phyloP scores from a whole-genome alignment of 1,284 basidiomycete species.

The Phylloboletellus chloephorus region DNA sequence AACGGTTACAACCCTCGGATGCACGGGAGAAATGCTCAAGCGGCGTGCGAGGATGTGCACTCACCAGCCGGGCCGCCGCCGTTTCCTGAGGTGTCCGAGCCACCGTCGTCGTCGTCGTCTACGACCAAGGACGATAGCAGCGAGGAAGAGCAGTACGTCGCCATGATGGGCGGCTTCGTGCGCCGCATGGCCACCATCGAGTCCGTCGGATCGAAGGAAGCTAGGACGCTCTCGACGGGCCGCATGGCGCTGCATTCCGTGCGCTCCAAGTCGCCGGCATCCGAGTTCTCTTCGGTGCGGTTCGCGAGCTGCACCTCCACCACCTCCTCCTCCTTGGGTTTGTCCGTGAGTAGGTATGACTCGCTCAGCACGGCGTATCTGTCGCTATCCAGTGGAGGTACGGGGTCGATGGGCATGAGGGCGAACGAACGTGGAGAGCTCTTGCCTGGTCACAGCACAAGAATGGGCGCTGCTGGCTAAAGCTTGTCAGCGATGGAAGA shows the following conservation, averaged over 20 bases:
- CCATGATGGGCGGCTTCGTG: constrained; percentile 55
- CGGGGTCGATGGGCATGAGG: constrained; percentile 3
- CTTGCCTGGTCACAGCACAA: constrained; percentile 1
- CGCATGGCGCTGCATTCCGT: constrained; percentile 19
- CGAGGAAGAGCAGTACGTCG: constrained; percentile 47
- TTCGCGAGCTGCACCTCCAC: constrained; percentile 18
- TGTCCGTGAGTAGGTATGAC: constrained; percentile 2
- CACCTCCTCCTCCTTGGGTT: constrained; percentile 9
- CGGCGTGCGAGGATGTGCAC: constrained; percentile 8
- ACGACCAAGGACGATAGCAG: constrained; percentile 12
- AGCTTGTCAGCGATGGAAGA: constrained; percentile 9
- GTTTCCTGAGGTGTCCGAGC: constrained; percentile 16
- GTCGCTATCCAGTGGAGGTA: constrained; percentile 26
- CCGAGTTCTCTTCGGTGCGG: constrained; percentile 26
- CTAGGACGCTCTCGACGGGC: constrained; percentile 19
- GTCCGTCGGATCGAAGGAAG: constrained; percentile 59
- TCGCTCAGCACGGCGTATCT: constrained; percentile 26
- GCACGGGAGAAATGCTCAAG: constrained; percentile 1
- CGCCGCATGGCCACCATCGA: constrained; percentile 77
- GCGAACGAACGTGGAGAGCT: constrained; percentile 32
- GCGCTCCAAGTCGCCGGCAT: constrained; percentile 17
- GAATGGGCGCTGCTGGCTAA: constrained; percentile 6
- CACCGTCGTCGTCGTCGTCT: constrained; percentile 18
- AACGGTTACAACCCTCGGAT: constrained; percentile 28
- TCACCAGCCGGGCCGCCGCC: constrained; percentile 9